Evolutionary conservation across 192 early-diverging fungal species (phyloP).

Genomic region (Backusella psychrophila): DNA sequence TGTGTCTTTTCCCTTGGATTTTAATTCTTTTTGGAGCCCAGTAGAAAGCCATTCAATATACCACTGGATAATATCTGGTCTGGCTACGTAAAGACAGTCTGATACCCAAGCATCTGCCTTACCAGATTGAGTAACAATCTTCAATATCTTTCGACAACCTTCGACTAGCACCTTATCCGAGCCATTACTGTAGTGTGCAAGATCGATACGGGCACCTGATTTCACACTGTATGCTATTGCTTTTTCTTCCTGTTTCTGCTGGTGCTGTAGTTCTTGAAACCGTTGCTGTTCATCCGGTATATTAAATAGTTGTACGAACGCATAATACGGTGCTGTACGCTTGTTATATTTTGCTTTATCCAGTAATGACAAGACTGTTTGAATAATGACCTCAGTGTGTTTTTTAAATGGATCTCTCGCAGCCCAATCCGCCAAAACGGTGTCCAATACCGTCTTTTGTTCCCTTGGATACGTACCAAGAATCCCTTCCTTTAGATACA

Average conservation of each 20-base stretch:
- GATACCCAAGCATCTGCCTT: conserved; percentile 8
- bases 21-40: background rate
- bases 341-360: conserved; percentile 10
- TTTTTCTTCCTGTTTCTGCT: background rate
- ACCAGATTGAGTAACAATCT: background rate
- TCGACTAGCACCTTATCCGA: background rate
- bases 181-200: background rate
- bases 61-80: background rate
- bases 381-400: background rate
- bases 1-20: background rate
- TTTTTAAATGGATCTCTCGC: conserved; percentile 7
- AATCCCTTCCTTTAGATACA: conserved; percentile 16
- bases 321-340: conserved; percentile 21
- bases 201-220: conserved; percentile 18
- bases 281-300: background rate
- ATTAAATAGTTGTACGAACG: conserved; percentile 20
- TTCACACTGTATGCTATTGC: conserved; percentile 12
- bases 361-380: background rate
- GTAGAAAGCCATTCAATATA: conserved; percentile 26
- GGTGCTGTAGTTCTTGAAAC: background rate
- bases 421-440: conserved; percentile 20
- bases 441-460: conserved; percentile 22
- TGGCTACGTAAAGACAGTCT: conserved; percentile 20
- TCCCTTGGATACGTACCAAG: conserved; percentile 18
- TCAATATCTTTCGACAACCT: conserved; percentile 12